Evolutionary conservation across 768 basidiomycete species (phyloP).

Genomic region (Boletus rubescentipes): DNA sequence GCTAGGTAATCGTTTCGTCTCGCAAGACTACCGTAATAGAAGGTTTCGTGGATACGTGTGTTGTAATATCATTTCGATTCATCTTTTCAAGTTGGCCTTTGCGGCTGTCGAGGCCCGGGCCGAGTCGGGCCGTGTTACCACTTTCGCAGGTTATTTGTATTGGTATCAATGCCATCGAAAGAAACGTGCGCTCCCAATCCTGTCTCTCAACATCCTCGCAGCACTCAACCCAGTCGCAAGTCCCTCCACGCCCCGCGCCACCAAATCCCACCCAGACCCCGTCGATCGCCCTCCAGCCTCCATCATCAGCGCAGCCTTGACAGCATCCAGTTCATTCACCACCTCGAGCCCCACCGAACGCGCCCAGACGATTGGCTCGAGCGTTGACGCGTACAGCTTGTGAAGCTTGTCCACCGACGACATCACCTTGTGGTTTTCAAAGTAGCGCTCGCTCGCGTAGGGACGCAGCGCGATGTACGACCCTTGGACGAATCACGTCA

Average conservation of each 20-base stretch:
- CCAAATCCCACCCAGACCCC: constrained; percentile 32
- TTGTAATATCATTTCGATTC: too few species aligned
- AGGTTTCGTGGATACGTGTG: too few species aligned
- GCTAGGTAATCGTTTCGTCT: too few species aligned
- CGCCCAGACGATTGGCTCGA: constrained; percentile 76
- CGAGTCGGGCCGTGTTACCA: too few species aligned
- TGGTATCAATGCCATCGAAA: constrained; percentile 3
- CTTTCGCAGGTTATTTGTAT: too few species aligned
- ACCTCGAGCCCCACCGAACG: constrained; percentile 88
- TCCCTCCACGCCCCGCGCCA: constrained; percentile 47
- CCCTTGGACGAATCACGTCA: constrained; percentile 42
- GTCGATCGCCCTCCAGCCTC: constrained; percentile 54
- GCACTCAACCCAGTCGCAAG: constrained; percentile 37
- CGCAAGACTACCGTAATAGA: too few species aligned
- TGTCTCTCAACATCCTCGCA: constrained; percentile 28
- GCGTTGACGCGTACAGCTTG: constrained; percentile 74
- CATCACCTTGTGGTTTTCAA: constrained; percentile 84
- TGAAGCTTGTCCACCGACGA: constrained; percentile 86
- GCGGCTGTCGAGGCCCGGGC: too few species aligned
- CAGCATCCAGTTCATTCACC: constrained; percentile 78
- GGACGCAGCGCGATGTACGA: constrained; percentile 71
- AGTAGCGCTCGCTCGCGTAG: constrained; percentile 81
- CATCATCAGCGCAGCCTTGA: constrained; percentile 86
- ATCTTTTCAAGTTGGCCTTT: too few species aligned
- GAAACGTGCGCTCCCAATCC: constrained; percentile 11